Evolutionary conservation across 1,139 yeast species (phyloP).

Genomic region (Debaryomycetaceae sp.): DNA sequence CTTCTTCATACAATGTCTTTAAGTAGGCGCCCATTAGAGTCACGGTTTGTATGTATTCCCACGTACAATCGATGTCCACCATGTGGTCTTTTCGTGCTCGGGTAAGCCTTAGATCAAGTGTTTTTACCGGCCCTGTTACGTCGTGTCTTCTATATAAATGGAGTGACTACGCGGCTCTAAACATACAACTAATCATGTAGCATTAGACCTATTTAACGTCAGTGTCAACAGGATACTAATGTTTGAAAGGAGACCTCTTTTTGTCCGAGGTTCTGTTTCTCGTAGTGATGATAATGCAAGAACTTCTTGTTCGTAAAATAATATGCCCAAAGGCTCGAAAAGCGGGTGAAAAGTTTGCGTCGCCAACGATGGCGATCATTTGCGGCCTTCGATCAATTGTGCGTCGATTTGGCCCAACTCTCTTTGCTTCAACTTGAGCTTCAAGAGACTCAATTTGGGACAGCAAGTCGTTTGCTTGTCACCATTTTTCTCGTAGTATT

Average conservation of each 20-base stretch:
- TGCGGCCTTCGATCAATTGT: conserved; percentile 25
- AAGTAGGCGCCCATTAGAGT: conserved; percentile 91
- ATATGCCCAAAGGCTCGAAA: no score
- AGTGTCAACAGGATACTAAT: no score
- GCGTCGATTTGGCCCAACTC: conserved; percentile 53
- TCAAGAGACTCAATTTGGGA: conserved; percentile 54
- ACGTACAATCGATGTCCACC: conserved; percentile 47
- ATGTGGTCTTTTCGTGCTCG: conserved; percentile 75
- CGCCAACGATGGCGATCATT: background rate
- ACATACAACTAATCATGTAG: conserved; percentile 42
- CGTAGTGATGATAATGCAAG: no score
- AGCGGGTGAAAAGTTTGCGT: background rate
- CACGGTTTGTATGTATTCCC: conserved; percentile 60
- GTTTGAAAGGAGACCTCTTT: no score
- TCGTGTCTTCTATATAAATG: conserved; percentile 49
- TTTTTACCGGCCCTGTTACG: conserved; percentile 58
- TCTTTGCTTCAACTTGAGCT: conserved; percentile 57
- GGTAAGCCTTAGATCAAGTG: conserved; percentile 77
- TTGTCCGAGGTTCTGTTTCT: no score
- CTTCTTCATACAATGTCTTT: conserved; percentile 66
- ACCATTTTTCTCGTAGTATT: conserved; percentile 53
- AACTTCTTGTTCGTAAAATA: no score
- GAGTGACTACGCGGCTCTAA: conserved; percentile 68
- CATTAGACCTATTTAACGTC: background rate
- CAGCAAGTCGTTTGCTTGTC: conserved; percentile 63